Evolutionary conservation across 2,329 filamentous ascomycete genomes (phyloP), one percentile per base, ranked within the genome.

Genomic region (Fusarium chaquense): DNA sequence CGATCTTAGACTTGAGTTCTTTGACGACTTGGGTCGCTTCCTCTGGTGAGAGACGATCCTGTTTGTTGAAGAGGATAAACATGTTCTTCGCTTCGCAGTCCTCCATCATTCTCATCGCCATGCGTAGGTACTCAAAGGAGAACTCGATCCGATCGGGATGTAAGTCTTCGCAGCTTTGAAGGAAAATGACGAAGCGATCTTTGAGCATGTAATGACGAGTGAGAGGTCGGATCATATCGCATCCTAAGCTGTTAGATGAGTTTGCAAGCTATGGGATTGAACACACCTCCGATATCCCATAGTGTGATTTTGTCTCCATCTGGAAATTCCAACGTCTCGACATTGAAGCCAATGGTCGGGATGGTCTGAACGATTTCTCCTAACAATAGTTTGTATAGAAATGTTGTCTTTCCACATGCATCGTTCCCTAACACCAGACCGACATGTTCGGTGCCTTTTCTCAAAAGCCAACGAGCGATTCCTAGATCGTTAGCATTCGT

Each of bases 261-360:
- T n/a, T 16, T 16, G 1, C 3, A 12, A 6, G 10, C 2, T 3
- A 5, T 0, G 8, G 24, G 32, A 12, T 35, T 15, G 2, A 13
- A 6, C 66, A 55, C 16, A 77, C 76, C 76, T 67, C 76, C 76
- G 11, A 77, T 58, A 22, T 78, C 75, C 76, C 76, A 78, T 2
- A 78, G 47, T 0, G 69, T 72, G 2, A 77, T 59, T 13, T 69
- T 72, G 9, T 62, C 63, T 7, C 71, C 67, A 46, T 69, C 55
- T 0, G 65, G 35, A 43, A 70, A 62, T 3, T 72, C 66, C 0
- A 94, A 90, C 4, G 90, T 92, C 83, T 98, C 94, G 68, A 98
- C 93, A 78, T 98, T 98, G 85, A 98, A 97, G 64, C 91, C 94
- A 78, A 97, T 96, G 73, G 94, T 98, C 67, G 94, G 94, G 78